Evolutionary conservation across 345 rosid genomes (phyloP).

Genomic region (Melaleuca alternifolia): DNA sequence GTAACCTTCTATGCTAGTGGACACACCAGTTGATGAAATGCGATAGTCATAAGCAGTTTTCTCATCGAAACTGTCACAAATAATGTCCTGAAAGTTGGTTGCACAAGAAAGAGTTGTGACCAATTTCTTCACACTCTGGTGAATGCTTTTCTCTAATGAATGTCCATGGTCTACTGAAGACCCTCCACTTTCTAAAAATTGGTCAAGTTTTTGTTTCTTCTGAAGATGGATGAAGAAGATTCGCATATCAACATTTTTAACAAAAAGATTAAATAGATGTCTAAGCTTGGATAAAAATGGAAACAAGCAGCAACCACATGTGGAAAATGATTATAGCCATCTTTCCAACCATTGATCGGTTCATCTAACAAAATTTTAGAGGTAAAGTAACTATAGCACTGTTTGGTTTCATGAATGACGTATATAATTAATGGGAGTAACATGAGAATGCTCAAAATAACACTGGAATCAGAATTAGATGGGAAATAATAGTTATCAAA

Average conservation of each 20-base stretch:
- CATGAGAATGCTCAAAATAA: not conserved
- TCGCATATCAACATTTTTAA: not conserved
- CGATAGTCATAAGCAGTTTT: not conserved
- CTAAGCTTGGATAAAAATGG: not conserved
- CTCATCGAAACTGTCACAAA: not conserved
- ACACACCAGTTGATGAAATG: not conserved
- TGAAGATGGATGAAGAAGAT: conserved; percentile 7
- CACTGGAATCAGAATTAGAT: not conserved
- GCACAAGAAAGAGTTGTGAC: not conserved
- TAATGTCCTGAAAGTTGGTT: not conserved
- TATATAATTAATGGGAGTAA: not conserved
- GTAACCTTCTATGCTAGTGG: not conserved
- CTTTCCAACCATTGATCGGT: not conserved
- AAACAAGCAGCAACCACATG: not conserved
- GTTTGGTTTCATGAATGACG: not conserved
- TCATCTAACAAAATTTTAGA: not conserved
- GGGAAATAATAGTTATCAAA: not conserved
- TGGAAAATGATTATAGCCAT: not conserved
- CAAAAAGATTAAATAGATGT: not conserved
- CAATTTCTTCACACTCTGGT: conserved; percentile 9
- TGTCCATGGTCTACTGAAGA: conserved; percentile 2
- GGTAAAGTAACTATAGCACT: not conserved
- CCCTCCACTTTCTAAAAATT: not conserved
- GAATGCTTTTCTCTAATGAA: conserved; percentile 5
- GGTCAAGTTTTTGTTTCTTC: conserved; percentile 28